These are phyloP conservation scores for Fusarium nelsonii DNA, from an alignment of 2,329 filamentous ascomycete species.

Conservation along the genomic window DNA sequence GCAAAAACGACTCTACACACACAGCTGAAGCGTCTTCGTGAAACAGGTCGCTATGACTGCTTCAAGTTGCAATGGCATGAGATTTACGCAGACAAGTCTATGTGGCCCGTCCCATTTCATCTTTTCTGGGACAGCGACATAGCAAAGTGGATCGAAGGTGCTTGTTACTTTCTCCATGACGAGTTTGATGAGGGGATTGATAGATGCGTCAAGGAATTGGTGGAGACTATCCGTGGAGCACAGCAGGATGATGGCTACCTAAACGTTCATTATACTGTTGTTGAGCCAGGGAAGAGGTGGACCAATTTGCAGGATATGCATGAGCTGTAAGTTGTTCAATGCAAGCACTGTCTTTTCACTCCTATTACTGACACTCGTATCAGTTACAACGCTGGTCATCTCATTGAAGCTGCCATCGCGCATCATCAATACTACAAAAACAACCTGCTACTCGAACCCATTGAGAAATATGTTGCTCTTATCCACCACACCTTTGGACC, in stretches of 20 bases:
- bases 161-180: slow-evolving; percentile 25
- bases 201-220: slow-evolving; percentile 57
- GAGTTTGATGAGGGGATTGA: slow-evolving; percentile 34
- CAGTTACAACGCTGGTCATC: slow-evolving; percentile 70
- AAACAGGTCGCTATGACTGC: slow-evolving; percentile 68
- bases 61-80: slow-evolving; percentile 70
- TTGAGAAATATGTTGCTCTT: slow-evolving; percentile 56
- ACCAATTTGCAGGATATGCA: slow-evolving; percentile 72
- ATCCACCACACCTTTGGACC: slow-evolving; percentile 66
- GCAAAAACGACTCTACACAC: slow-evolving; percentile 46
- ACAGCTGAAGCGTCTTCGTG: slow-evolving; percentile 63
- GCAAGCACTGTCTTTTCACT: not conserved
- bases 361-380: not conserved
- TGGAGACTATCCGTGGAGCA: slow-evolving; percentile 67
- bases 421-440: slow-evolving; percentile 67
- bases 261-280: slow-evolving; percentile 72
- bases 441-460: slow-evolving; percentile 57
- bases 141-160: slow-evolving; percentile 37
- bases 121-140: slow-evolving; percentile 69
- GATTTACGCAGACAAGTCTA: slow-evolving; percentile 62
- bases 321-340: slow-evolving; percentile 61
- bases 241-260: slow-evolving; percentile 72
- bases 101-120: slow-evolving; percentile 69
- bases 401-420: slow-evolving; percentile 71
- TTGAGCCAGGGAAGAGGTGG: slow-evolving; percentile 67